Conservation (phyloP, 2,329 filamentous ascomycete species). For the Claviceps sp. region DNA sequence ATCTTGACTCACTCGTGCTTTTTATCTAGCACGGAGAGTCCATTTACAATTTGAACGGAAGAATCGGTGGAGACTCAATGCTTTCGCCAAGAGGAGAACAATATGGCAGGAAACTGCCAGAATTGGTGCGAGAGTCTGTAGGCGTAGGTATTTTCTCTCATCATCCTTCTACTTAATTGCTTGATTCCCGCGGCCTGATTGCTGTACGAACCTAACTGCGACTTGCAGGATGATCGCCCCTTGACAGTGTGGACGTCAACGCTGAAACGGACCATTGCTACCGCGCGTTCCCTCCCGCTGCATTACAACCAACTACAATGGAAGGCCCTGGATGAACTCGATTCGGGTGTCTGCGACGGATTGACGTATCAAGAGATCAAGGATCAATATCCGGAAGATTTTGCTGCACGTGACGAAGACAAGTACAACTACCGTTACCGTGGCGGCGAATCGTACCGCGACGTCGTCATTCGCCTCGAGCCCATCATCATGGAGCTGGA, state of each 20-base stretch:
- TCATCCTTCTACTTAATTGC: not conserved
- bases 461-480: constrained; percentile 93
- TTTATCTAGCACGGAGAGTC: constrained; percentile 73
- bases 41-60: constrained; percentile 75
- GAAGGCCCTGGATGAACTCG: constrained; percentile 96
- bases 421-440: constrained; percentile 99
- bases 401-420: constrained; percentile 88
- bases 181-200: too few relatives aligned
- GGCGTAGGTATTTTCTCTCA: constrained; percentile 44
- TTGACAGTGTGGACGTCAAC: constrained; percentile 51
- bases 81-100: constrained; percentile 76
- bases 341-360: constrained; percentile 91
- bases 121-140: constrained; percentile 72
- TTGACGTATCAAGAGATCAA: constrained; percentile 95
- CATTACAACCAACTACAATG: constrained; percentile 92
- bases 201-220: constrained; percentile 1
- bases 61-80: constrained; percentile 85
- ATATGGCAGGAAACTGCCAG: constrained; percentile 75
- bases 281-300: constrained; percentile 65
- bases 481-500: constrained; percentile 99
- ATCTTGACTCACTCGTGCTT: not conserved
- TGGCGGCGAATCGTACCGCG: constrained; percentile 87
- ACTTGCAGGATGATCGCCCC: constrained; percentile 40
- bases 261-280: constrained; percentile 75
- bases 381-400: constrained; percentile 83